A percentile compares a stretch with the other conserved stretches of the same genome.
Evolutionary conservation across 169 alveolate genomes (phyloP).

Genomic region (Plasmodium fragile): DNA sequence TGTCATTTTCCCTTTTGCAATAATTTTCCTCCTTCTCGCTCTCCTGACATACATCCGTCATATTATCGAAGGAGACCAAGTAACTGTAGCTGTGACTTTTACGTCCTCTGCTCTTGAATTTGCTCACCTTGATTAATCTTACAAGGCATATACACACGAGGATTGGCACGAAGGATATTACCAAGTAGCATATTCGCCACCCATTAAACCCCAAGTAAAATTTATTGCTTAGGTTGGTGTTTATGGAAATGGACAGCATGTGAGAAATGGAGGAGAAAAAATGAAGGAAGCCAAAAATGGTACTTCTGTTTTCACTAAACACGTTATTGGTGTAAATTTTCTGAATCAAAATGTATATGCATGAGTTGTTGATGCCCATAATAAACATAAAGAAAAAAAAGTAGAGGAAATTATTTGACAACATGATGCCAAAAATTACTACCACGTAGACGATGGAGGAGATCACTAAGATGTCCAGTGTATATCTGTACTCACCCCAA

Average conservation of each 20-base stretch:
- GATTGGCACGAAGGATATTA: constrained; percentile 39
- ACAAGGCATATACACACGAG: constrained; percentile 29
- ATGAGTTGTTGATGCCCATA: constrained; percentile 63
- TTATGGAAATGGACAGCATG: constrained; percentile 52
- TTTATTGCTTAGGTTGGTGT: constrained; percentile 59
- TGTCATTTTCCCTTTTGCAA: background rate
- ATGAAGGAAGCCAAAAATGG: constrained; percentile 67
- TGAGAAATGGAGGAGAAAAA: constrained; percentile 63
- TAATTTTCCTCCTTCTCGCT: background rate
- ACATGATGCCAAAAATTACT: constrained; percentile 55
- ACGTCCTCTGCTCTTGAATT: background rate
- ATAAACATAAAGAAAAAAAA: constrained; percentile 53
- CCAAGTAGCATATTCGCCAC: constrained; percentile 66
- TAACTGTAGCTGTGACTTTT: background rate
- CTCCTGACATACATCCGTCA: background rate
- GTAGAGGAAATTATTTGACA: constrained; percentile 19
- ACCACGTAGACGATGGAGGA: constrained; percentile 36
- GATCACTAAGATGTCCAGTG: constrained; percentile 5
- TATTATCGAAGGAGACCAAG: constrained; percentile 16
- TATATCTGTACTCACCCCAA: constrained; percentile 29
- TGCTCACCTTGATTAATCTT: constrained; percentile 13
- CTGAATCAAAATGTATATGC: constrained; percentile 63
- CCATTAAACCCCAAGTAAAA: constrained; percentile 45
- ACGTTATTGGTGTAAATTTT: constrained; percentile 65
- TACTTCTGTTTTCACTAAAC: constrained; percentile 58